These are phyloP conservation scores for Physaria fendleri DNA, from an alignment of 345 rosid species.

Conservation along the genomic window DNA sequence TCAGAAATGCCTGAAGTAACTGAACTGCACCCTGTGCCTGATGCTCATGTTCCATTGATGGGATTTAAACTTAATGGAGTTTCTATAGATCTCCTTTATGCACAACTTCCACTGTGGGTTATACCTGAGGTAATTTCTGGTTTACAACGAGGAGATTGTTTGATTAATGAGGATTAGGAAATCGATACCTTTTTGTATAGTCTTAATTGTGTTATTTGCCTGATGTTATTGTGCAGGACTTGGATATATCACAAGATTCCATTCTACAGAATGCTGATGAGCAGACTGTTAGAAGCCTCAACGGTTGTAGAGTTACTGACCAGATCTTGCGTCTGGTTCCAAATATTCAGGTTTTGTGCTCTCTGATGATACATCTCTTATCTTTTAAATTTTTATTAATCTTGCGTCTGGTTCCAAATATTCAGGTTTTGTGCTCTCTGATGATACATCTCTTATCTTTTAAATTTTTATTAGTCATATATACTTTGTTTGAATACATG, in stretches of 20 bases:
- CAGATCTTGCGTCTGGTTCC: no score
- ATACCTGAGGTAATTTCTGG: slow-evolving; percentile 80
- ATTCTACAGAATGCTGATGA: no score
- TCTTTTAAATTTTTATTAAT: no score
- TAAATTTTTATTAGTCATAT: not conserved
- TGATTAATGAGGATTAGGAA: no score
- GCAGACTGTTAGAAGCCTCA: no score
- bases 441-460: not conserved
- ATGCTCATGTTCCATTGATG: slow-evolving; percentile 97
- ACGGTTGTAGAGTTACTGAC: no score
- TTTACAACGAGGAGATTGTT: no score
- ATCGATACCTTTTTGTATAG: no score
- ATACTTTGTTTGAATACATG: slow-evolving; percentile 14
- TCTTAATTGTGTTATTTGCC: slow-evolving; percentile 1
- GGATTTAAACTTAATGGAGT: slow-evolving; percentile 78
- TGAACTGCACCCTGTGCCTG: slow-evolving; percentile 96
- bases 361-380: no score
- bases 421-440: slow-evolving; percentile 52
- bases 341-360: no score
- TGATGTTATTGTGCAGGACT: not conserved
- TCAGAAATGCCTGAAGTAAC: slow-evolving; percentile 90
- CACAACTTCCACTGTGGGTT: slow-evolving; percentile 82
- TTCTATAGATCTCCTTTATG: slow-evolving; percentile 94
- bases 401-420: slow-evolving; percentile 22
- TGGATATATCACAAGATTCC: no score